Conservation (phyloP, 23 red algal genomes). For the Gracilaria domingensis region DNA sequence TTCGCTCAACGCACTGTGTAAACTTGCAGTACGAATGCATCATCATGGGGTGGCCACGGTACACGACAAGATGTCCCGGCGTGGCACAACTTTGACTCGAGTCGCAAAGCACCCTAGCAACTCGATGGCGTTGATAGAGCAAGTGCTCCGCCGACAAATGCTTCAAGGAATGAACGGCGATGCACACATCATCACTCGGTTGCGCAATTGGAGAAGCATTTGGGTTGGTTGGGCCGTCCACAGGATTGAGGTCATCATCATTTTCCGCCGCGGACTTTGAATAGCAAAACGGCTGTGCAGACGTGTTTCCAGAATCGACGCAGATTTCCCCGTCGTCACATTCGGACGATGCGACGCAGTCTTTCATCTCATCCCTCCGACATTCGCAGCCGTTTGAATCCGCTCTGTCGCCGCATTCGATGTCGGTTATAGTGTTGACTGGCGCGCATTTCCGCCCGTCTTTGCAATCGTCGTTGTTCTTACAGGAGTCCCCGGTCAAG, state of each 20-base stretch:
- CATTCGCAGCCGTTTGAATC: conserved; percentile 18
- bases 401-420: conserved; percentile 18
- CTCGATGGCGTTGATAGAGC: conserved; percentile 17
- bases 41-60: conserved; percentile 32
- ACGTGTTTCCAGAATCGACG: conserved; percentile 29
- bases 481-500: conserved; percentile 47
- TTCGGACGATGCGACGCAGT: not conserved
- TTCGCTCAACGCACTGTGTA: not conserved
- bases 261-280: conserved; percentile 5
- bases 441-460: conserved; percentile 25
- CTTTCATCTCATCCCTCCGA: conserved; percentile 4
- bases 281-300: conserved; percentile 21
- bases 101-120: conserved; percentile 51
- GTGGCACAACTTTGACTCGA: conserved; percentile 38
- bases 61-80: conserved; percentile 40
- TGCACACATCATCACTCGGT: conserved; percentile 38
- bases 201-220: conserved; percentile 23
- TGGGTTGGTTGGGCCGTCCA: conserved; percentile 15
- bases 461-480: conserved; percentile 23
- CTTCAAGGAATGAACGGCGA: conserved; percentile 21
- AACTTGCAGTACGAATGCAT: conserved; percentile 37
- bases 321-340: conserved; percentile 35
- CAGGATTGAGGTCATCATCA: conserved; percentile 29
- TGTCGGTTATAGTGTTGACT: not conserved
- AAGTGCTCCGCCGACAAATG: conserved; percentile 3